Conservation (phyloP, 176 grass and related monocot species). For the Rhynchospora breviuscula region DNA sequence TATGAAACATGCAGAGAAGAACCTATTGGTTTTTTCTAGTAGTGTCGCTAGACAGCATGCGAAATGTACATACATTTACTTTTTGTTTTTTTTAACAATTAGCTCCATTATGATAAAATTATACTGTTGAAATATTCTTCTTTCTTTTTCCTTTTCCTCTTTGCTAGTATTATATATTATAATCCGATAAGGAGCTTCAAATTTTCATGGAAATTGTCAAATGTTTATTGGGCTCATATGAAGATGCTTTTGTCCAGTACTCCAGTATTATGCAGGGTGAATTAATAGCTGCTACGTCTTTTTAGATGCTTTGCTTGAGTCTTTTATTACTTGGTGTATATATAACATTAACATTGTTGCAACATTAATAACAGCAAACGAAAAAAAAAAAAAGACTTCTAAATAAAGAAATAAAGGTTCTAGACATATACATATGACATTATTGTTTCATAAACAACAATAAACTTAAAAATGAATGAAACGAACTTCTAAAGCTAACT, state of each 20-base stretch:
- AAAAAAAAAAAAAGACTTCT: not conserved
- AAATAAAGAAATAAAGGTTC: not conserved
- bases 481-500: not conserved
- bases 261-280: not conserved
- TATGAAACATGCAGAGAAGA: not conserved
- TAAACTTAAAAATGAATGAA: conserved; percentile 8
- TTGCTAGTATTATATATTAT: too few species aligned
- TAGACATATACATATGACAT: not conserved
- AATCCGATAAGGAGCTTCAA: not conserved
- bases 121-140: not conserved
- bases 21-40: not conserved
- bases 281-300: not conserved
- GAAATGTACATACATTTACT: conserved; percentile 6
- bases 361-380: too few species aligned
- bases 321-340: too few species aligned
- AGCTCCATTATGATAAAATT: not conserved
- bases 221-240: not conserved
- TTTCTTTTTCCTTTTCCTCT: too few species aligned
- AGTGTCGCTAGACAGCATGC: not conserved
- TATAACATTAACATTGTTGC: too few species aligned
- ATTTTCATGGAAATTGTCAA: not conserved
- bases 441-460: not conserved
- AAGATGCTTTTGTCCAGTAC: not conserved
- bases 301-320: not conserved
- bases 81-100: not conserved